Conservation (phyloP, 2,329 filamentous ascomycete species). For the Ceratocystis albifundus region DNA sequence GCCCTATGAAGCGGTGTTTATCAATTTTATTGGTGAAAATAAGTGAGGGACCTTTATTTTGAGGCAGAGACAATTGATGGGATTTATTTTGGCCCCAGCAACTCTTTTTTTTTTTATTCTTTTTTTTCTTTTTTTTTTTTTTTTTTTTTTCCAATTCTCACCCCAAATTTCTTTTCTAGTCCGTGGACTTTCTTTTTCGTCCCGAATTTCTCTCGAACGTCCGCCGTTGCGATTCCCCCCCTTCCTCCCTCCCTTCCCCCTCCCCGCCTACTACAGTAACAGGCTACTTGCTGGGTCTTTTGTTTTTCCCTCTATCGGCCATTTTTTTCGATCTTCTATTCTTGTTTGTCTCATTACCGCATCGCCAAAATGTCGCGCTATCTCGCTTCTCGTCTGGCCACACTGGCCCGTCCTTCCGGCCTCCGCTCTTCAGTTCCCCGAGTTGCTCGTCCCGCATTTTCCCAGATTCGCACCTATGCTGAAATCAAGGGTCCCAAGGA, state of each 20-base stretch:
- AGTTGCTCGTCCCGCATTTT: constrained; percentile 22
- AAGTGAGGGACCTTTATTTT: constrained; percentile 16
- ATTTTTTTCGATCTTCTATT: not conserved
- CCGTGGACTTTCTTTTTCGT: constrained; percentile 17
- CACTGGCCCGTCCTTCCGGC: constrained; percentile 19
- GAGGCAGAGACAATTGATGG: constrained; percentile 21
- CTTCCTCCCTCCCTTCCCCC: too few relatives aligned
- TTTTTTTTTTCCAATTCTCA: constrained; percentile 16
- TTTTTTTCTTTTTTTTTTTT: constrained; percentile 15
- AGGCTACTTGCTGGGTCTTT: constrained; percentile 9
- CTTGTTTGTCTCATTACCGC: not conserved
- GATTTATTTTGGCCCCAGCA: constrained; percentile 12
- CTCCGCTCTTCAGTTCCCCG: constrained; percentile 19
- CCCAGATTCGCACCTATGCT: constrained; percentile 45
- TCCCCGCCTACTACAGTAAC: constrained; percentile 15
- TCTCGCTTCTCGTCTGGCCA: constrained; percentile 22
- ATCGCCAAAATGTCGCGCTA: constrained; percentile 22
- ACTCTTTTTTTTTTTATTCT: constrained; percentile 17
- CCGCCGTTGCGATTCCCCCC: constrained; percentile 19
- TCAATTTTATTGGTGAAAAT: constrained; percentile 2
- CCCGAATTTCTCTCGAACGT: constrained; percentile 14
- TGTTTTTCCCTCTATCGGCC: constrained; percentile 8
- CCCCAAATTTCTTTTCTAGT: constrained; percentile 12
- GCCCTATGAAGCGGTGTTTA: not conserved
- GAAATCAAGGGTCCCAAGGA: constrained; percentile 61